Conservation (phyloP, 176 grass and related monocot genomes). For the Zoysia pacifica region DNA sequence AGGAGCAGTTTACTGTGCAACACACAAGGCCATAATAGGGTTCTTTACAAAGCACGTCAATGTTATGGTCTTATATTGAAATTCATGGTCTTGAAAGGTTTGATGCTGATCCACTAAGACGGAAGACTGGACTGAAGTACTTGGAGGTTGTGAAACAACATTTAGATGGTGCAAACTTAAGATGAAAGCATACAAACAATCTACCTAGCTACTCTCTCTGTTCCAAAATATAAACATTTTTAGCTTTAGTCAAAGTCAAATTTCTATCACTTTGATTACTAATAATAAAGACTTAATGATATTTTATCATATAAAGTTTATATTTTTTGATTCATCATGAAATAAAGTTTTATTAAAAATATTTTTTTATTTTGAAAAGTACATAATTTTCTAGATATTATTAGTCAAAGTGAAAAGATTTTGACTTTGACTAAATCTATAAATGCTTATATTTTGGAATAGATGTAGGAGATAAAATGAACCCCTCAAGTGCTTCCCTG, state of each 20-base stretch:
- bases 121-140: neutral
- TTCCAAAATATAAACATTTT: too few species aligned
- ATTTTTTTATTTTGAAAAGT: too few species aligned
- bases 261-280: too few species aligned
- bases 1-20: neutral
- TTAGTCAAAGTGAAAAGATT: too few species aligned
- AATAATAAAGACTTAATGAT: too few species aligned
- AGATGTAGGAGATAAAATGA: neutral
- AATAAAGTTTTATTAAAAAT: too few species aligned
- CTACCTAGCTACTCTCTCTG: neutral
- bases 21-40: neutral
- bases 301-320: too few species aligned
- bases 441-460: too few species aligned
- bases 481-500: neutral
- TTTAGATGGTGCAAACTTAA: neutral
- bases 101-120: neutral
- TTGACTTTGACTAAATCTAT: too few species aligned
- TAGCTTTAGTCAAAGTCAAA: too few species aligned
- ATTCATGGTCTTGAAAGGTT: neutral
- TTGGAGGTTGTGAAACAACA: neutral
- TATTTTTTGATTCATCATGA: too few species aligned
- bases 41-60: neutral
- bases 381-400: too few species aligned
- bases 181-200: neutral
- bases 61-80: neutral